These are phyloP conservation scores for Penicillium crustosum DNA, from an alignment of 2,329 filamentous ascomycete genomes.

Conservation along the genomic window DNA sequence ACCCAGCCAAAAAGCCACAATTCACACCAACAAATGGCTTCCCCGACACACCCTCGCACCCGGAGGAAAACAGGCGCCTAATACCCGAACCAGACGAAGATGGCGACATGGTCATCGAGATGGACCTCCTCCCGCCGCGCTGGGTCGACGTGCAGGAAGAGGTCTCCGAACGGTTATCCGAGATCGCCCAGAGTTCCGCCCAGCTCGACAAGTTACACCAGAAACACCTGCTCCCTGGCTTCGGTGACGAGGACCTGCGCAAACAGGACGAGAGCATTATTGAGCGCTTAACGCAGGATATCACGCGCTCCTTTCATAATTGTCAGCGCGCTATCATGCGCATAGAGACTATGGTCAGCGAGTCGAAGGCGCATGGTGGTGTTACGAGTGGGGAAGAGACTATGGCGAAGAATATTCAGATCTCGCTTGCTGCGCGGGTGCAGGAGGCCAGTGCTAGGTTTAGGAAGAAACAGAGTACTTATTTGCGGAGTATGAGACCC, in stretches of 20 bases:
- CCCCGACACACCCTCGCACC: constrained; percentile 59
- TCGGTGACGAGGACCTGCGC: constrained; percentile 92
- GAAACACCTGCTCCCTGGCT: constrained; percentile 93
- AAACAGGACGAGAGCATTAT: constrained; percentile 85
- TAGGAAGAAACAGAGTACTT: constrained; percentile 94
- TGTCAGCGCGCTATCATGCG: constrained; percentile 87
- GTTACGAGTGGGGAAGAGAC: constrained; percentile 83
- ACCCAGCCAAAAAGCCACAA: constrained; percentile 80
- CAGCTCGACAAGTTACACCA: constrained; percentile 90
- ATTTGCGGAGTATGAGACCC: constrained; percentile 74
- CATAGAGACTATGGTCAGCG: constrained; percentile 82
- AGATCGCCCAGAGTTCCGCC: constrained; percentile 79
- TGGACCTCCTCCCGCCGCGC: constrained; percentile 91
- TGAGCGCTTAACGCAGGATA: constrained; percentile 82
- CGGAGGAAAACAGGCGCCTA: constrained; percentile 74
- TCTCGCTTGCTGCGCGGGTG: constrained; percentile 80
- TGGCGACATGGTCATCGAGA: constrained; percentile 94
- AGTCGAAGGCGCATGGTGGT: constrained; percentile 67
- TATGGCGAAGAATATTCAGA: constrained; percentile 95
- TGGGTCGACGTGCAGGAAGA: constrained; percentile 97
- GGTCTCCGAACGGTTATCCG: constrained; percentile 76
- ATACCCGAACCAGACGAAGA: constrained; percentile 76
- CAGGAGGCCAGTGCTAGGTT: constrained; percentile 91
- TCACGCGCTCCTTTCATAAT: constrained; percentile 83
- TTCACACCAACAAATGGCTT: constrained; percentile 63